Percentiles rank a stretch among this genome's conserved stretches.
Evolutionary conservation across 2,329 filamentous ascomycete species (phyloP).

Genomic region (Fusarium xylarioides): DNA sequence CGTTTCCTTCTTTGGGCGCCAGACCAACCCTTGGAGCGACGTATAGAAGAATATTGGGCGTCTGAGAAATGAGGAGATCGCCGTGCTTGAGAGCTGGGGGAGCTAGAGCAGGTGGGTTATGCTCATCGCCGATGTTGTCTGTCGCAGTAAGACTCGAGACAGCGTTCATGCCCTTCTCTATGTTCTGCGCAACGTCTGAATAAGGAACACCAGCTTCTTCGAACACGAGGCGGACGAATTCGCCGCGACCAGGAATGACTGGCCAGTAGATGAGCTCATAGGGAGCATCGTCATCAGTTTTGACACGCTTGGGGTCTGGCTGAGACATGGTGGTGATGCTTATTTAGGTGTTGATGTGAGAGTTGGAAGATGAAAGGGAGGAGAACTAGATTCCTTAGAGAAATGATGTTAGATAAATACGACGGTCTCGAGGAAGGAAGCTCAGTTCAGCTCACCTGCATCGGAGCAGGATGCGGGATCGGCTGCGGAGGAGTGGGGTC

Average conservation of each 20-base stretch:
- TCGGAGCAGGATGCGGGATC: background rate
- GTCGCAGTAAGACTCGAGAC: slow-evolving; percentile 60
- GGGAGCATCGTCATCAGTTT: slow-evolving; percentile 53
- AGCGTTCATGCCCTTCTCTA: slow-evolving; percentile 58
- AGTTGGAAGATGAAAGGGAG: background rate
- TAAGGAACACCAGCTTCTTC: slow-evolving; percentile 74
- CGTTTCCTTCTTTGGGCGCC: slow-evolving; percentile 53
- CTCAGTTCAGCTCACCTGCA: slow-evolving; percentile 1
- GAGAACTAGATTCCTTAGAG: background rate
- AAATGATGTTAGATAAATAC: background rate
- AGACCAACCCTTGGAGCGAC: slow-evolving; percentile 69
- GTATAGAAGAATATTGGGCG: slow-evolving; percentile 77
- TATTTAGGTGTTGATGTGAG: background rate
- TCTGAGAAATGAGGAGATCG: slow-evolving; percentile 71
- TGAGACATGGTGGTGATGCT: slow-evolving; percentile 28
- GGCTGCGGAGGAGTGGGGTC: slow-evolving; percentile 15
- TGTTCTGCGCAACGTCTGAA: slow-evolving; percentile 59
- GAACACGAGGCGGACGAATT: slow-evolving; percentile 76
- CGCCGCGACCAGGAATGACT: slow-evolving; percentile 75
- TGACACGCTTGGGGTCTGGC: slow-evolving; percentile 43
- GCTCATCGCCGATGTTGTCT: slow-evolving; percentile 57
- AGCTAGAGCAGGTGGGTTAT: slow-evolving; percentile 72
- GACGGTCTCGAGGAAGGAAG: background rate
- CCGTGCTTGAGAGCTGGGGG: slow-evolving; percentile 73
- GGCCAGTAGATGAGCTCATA: slow-evolving; percentile 80